phyloP scores from a whole-genome alignment of 2,329 filamentous ascomycete species.

The Sporothrix pseudoabietina region DNA sequence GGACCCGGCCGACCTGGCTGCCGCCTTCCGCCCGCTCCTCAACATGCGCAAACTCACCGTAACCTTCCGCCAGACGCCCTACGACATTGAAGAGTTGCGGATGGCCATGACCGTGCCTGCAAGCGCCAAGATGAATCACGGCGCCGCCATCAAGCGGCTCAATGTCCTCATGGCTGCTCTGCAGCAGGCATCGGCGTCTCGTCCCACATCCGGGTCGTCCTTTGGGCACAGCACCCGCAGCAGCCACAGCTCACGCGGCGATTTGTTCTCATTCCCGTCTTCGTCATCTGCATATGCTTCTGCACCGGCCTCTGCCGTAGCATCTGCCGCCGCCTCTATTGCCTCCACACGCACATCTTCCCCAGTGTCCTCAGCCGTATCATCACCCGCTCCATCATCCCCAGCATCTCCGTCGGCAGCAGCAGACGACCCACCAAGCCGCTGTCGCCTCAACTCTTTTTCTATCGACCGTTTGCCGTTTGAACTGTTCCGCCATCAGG shows the following conservation, averaged over 20 bases:
- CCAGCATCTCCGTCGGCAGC: constrained; percentile 10
- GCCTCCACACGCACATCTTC: constrained; percentile 29
- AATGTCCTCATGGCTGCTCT: constrained; percentile 33
- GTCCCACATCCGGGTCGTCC: background rate
- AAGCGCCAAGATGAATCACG: constrained; percentile 46
- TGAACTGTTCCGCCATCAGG: constrained; percentile 46
- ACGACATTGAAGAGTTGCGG: constrained; percentile 44
- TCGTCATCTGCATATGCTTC: background rate
- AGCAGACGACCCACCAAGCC: background rate
- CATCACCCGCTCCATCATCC: constrained; percentile 27
- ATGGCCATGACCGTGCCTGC: constrained; percentile 46
- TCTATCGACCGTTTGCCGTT: constrained; percentile 50
- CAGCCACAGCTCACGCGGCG: constrained; percentile 16
- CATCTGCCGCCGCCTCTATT: constrained; percentile 21
- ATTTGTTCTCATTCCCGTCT: background rate
- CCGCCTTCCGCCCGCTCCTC: constrained; percentile 45
- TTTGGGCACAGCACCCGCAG: constrained; percentile 13
- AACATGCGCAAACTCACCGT: constrained; percentile 47
- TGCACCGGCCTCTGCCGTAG: background rate
- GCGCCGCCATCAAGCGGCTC: constrained; percentile 44
- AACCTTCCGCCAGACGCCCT: constrained; percentile 47
- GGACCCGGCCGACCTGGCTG: constrained; percentile 34
- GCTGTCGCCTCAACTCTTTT: constrained; percentile 41
- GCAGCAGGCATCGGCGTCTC: constrained; percentile 28
- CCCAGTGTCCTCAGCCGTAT: constrained; percentile 22